phyloP scores from a whole-genome alignment of 2,329 filamentous ascomycete species.

The Pyrenochaeta sp. region DNA sequence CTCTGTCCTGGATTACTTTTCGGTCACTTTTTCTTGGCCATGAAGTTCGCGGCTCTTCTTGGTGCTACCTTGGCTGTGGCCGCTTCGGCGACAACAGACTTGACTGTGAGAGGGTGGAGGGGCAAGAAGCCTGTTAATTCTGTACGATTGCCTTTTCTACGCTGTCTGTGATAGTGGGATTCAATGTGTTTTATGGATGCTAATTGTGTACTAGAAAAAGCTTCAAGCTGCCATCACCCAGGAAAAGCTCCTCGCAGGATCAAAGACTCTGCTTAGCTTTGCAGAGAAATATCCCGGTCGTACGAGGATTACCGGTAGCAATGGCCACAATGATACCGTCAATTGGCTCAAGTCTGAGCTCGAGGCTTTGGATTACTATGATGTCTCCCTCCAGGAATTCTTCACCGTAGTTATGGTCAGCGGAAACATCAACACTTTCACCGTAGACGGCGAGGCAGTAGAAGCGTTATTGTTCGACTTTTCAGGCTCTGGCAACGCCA shows the following conservation, averaged over 20 bases:
- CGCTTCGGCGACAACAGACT: constrained; percentile 22
- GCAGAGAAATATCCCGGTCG: constrained; percentile 47
- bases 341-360: constrained; percentile 45
- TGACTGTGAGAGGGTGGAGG: constrained; percentile 19
- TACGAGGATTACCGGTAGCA: constrained; percentile 48
- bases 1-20: not conserved
- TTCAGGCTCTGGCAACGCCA: constrained; percentile 36
- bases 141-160: constrained; percentile 12
- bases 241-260: constrained; percentile 36
- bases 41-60: constrained; percentile 32
- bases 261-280: constrained; percentile 45
- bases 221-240: constrained; percentile 37
- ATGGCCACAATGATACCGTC: constrained; percentile 50
- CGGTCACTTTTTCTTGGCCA: constrained; percentile 6
- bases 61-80: constrained; percentile 28
- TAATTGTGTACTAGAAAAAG: constrained; percentile 26
- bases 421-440: constrained; percentile 28
- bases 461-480: constrained; percentile 30
- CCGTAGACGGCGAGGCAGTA: constrained; percentile 21
- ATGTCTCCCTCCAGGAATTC: constrained; percentile 41
- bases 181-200: constrained; percentile 2
- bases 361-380: constrained; percentile 46
- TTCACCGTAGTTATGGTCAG: constrained; percentile 27
- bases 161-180: not conserved
- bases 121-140: constrained; percentile 31